Base-by-base conservation (phyloP, 73 alveolate genomes). In the Breviolum minutum region DNA sequence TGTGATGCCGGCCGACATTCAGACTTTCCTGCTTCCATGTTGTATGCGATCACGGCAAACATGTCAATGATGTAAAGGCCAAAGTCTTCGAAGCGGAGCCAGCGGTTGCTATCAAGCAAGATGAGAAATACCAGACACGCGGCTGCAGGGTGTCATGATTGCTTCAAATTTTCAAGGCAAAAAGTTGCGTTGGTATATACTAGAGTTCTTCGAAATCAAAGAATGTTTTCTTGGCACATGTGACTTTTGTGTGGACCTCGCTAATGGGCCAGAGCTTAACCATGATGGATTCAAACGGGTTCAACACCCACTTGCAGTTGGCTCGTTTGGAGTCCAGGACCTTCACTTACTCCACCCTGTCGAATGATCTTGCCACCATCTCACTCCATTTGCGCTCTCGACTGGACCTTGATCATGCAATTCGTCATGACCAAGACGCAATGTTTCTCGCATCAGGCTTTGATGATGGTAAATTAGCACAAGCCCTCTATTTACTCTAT, bases 51-150 rank as follows among this genome's bases (percentile, higher is more conserved):
- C 77, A 14, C 77, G 54, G 54, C 3, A 40, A 40, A 3, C 54
- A 40, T 40, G 54, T 40, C 54, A 40, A 40, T 3, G 54, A 40
- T 40, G 54, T 40, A 2, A 40, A 68, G 77, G 77, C 77, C 29
- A 83, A 61, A 62, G 73, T 83, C 76, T 83, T 83, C 26, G 92
- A 54, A 61, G 92, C 76, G 61, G 62, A 83, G 92, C 92, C 92
- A 6, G 92, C 92, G 0, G 62, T 83, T 61, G 92, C 92, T 24
- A 83, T 83, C 76, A 83, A 83, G 92, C 76, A 61, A 27, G 92
- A 83, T 22, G 76, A 26, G 62, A 54, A 60, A 62, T 83, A 83
- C 76, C 92, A 83, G 92, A 83, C 16, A n/a, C 92, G 20, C 76
- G 92, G 73, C 92, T 5, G 76, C 90, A 77, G 24, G 26, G 40